Base-by-base conservation (phyloP, 139 green algal species). In the Picochlorum sp. region DNA sequence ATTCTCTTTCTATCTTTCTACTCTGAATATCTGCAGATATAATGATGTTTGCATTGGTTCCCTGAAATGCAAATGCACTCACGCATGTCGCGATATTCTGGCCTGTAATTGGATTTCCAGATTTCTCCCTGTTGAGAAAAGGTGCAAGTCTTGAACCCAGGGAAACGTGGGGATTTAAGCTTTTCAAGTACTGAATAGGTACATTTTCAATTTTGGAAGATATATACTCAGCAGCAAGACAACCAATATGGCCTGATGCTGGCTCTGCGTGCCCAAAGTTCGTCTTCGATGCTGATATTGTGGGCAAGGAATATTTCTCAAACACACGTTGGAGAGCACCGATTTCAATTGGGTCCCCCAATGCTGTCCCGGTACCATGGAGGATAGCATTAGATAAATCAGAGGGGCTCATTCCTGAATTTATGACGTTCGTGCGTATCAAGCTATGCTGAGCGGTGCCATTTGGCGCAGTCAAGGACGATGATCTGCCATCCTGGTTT, bases 401-500 rank as follows among this genome's bases (percentile, higher is more conserved):
- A 2, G 23, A 28, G 1, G 62, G 37, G 2, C n/a, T 56, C 10
- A 57, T 14, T 26, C 54, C 81, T 1, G 62, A 52, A 1, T n/a
- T 26, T 13, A 1, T 15, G 23, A 88, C 65, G 1, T 82, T 81
- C 2, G 49, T 49, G 2, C 71, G 54, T 2, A 95, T 75, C 26
- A 92, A 81, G 14, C 61, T 70, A 68, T 90, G 78, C 71, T 95
- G 90, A 11, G 87, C 81, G 4, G 86, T 85, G 0, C 89, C 90
- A 68, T 90, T 94, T 47, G 90, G 90, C 8, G 90, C 87, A 0
- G 89, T 95, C 32, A 96, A 75, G 49, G 75, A 77, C 67, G 78
- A 86, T 61, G 76, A 87, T 65, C 85, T 81, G 1, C 85, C 87
- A 65, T 95, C 88, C 62, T 82, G 73, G 63, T 85, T 86, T 24